These are phyloP conservation scores for Trichocomaceae sp. DNA, from an alignment of 2,329 filamentous ascomycete genomes.

Conservation along the genomic window DNA sequence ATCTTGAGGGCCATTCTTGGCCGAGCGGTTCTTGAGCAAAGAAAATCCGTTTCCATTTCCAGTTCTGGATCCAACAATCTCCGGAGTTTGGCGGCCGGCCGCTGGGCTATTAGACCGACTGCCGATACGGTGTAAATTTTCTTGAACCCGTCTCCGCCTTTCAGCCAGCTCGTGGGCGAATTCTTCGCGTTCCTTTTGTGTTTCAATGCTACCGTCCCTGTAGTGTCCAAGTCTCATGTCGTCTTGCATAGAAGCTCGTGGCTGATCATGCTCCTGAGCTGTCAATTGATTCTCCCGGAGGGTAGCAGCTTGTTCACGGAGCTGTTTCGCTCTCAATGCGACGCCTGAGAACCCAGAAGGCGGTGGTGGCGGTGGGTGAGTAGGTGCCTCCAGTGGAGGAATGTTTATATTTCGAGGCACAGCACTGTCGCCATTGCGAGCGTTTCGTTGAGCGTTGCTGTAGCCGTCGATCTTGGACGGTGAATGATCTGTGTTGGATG, in stretches of 20 bases:
- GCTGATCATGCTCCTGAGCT: neutral
- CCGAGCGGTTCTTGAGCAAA: conserved; percentile 38
- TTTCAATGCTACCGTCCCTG: conserved; percentile 42
- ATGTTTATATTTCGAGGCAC: conserved; percentile 17
- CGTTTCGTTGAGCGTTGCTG: neutral
- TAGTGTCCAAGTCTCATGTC: conserved; percentile 40
- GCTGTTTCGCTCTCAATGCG: conserved; percentile 32
- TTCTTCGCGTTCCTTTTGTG: conserved; percentile 43
- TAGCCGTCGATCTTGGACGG: neutral
- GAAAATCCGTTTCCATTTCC: conserved; percentile 42
- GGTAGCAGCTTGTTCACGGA: conserved; percentile 32
- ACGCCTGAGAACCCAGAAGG: conserved; percentile 21
- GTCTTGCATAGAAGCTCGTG: conserved; percentile 40
- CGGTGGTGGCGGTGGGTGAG: conserved; percentile 20
- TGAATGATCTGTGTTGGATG: conserved; percentile 12
- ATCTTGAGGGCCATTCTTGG: conserved; percentile 27
- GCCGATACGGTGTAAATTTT: conserved; percentile 41
- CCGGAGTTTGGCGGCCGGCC: conserved; percentile 29
- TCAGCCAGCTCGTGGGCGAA: conserved; percentile 45
- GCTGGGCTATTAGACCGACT: conserved; percentile 41
- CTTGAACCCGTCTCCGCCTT: conserved; percentile 42
- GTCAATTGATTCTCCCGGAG: conserved; percentile 19
- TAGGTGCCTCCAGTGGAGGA: conserved; percentile 30
- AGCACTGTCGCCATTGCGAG: neutral
- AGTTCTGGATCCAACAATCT: conserved; percentile 25